Percentiles rank a stretch among this genome's conserved stretches.
Evolutionary conservation across 306 rosid genomes (phyloP).

Genomic region (Quercus engelmannii): DNA sequence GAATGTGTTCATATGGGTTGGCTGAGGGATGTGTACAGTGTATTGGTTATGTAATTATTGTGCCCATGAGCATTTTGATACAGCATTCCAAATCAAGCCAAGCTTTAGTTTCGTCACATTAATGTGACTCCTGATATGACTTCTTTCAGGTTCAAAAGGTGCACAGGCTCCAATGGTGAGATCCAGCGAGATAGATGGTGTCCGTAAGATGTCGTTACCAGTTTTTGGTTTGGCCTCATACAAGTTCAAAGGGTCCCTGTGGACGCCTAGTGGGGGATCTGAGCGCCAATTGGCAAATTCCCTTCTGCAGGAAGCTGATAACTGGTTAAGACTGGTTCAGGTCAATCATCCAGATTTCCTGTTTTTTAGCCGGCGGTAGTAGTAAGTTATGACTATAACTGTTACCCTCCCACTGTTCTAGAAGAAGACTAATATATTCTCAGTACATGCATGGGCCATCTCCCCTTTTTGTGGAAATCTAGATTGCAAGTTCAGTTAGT

Average conservation of each 20-base stretch:
- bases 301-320: conserved; percentile 59
- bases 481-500: conserved; percentile 20
- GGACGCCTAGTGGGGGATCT: conserved; percentile 71
- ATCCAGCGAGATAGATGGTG: conserved; percentile 35
- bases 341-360: conserved; percentile 88
- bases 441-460: conserved; percentile 16
- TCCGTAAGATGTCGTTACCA: conserved; percentile 54
- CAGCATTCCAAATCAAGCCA: neutral
- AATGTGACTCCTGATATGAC: neutral
- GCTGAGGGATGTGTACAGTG: neutral
- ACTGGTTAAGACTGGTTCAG: conserved; percentile 55
- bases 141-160: conserved; percentile 47
- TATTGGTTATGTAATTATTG: neutral
- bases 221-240: conserved; percentile 88
- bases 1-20: neutral
- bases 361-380: conserved; percentile 67
- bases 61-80: neutral
- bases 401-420: conserved; percentile 23
- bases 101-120: neutral
- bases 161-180: conserved; percentile 37
- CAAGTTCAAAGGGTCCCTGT: conserved; percentile 82
- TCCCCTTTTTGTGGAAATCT: conserved; percentile 12
- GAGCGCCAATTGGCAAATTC: conserved; percentile 53
- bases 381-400: conserved; percentile 8
- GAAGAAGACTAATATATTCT: conserved; percentile 19